Evolutionary conservation across 495 filamentous ascomycete species (phyloP).

Genomic region (Neurospora sp.): DNA sequence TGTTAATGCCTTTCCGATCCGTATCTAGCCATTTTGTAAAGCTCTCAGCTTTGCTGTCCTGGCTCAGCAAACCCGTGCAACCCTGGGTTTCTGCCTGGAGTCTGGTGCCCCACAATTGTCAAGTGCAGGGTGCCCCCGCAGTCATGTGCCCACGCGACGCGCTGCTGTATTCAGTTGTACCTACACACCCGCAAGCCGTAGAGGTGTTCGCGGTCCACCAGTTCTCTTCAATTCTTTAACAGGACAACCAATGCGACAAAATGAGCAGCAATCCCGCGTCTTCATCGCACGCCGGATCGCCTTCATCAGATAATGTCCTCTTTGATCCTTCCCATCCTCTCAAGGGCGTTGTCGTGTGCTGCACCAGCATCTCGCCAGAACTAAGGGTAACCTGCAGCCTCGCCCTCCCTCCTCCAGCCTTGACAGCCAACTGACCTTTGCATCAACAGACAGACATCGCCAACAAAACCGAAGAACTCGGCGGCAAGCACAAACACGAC

Average conservation of each 20-base stretch:
- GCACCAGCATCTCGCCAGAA: slow-evolving; percentile 76
- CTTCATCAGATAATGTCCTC: slow-evolving; percentile 1
- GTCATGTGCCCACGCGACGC: neutral
- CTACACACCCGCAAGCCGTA: too few relatives aligned
- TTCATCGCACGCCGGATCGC: neutral
- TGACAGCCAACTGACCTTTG: slow-evolving; percentile 4
- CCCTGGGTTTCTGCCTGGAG: neutral
- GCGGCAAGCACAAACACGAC: slow-evolving; percentile 74
- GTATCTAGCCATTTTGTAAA: too few relatives aligned
- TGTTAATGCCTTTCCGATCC: too few relatives aligned
- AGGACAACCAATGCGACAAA: neutral
- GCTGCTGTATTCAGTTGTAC: too few relatives aligned
- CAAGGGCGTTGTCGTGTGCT: slow-evolving; percentile 76
- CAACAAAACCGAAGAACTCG: slow-evolving; percentile 65
- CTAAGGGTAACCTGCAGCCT: slow-evolving; percentile 52
- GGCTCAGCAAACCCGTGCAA: too few relatives aligned
- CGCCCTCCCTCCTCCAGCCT: neutral
- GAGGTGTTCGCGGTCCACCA: neutral
- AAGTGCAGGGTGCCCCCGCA: neutral
- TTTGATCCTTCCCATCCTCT: slow-evolving; percentile 54
- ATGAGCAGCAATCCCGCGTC: neutral
- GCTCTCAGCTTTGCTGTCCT: too few relatives aligned
- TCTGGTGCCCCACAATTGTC: neutral
- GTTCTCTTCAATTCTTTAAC: neutral
- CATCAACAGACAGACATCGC: slow-evolving; percentile 56